These are phyloP conservation scores for Zymoseptoria ardabiliae DNA, from an alignment of 2,329 filamentous ascomycete genomes.

Conservation along the genomic window DNA sequence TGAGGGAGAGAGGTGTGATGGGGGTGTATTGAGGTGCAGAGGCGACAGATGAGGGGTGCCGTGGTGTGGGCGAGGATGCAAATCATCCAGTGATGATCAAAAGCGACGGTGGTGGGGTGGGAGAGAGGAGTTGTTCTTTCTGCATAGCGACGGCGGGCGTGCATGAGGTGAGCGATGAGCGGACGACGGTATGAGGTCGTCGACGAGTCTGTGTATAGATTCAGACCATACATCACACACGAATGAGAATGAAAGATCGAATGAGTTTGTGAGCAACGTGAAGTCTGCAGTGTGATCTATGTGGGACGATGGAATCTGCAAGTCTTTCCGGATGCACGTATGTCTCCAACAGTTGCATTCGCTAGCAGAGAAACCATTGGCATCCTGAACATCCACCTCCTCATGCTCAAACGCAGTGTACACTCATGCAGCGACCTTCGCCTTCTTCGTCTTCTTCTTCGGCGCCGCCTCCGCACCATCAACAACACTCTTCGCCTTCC, in stretches of 20 bases:
- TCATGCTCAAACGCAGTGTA: background rate
- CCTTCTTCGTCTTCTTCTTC: constrained; percentile 15
- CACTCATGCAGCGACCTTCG: background rate
- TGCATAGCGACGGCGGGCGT: background rate
- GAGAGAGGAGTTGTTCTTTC: background rate
- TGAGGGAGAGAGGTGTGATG: background rate
- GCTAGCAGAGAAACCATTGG: too few species aligned
- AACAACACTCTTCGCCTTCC: constrained; percentile 13
- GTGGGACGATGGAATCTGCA: too few species aligned
- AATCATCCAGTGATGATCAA: too few species aligned
- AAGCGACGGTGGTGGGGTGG: too few species aligned
- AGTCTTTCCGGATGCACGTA: too few species aligned
- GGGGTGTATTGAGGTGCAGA: background rate
- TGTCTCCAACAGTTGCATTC: too few species aligned
- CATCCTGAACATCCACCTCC: too few species aligned
- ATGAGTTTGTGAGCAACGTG: background rate
- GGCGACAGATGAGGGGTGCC: background rate
- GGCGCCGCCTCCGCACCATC: constrained; percentile 5
- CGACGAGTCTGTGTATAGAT: background rate
- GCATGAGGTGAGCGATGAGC: background rate
- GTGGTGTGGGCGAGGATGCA: too few species aligned
- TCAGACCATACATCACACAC: background rate
- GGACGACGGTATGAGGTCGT: background rate
- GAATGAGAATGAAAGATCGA: background rate
- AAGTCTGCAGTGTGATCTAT: background rate